Base-by-base conservation (phyloP, 1,139 yeast species). In the Fermentozyma sake region DNA sequence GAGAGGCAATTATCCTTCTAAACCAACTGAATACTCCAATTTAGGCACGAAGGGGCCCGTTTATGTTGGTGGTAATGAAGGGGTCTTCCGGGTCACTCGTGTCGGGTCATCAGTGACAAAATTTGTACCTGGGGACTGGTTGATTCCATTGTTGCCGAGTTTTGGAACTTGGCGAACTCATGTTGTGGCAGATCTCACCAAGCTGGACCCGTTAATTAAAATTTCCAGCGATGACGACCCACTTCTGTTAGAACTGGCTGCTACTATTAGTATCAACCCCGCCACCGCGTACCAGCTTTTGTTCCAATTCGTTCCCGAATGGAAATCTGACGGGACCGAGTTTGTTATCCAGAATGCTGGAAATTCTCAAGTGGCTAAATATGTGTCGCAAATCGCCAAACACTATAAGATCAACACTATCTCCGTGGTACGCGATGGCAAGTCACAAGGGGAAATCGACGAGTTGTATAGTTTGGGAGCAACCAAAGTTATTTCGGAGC, bases 41-140 rank as follows among this genome's bases (percentile, higher is more conserved):
- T 55, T 55, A 38, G 53, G 59, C 13, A 33, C 39, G 3, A 55
- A 55, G 30, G 58, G 59, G 13, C 21, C 26, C 19, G 46, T 57
- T 4, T 61, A 62, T 22, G 61, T 66, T 7, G 59, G 64, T 26
- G 72, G 72, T 19, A 65, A 58, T 34, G 67, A 60, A 37, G 65
- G 64, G 5, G 44, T 52, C 4, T 56, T 46, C 33, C 45, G 50
- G 27, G 46, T 60, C n/a, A 32, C 45, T 17, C 40, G 42, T 16
- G 42, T 50, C 4, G 65, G 64, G 9, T 16, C 38, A 3, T 40
- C 33, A 9, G 47, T 55, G 11, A 23, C 33, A 9, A 31, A 33
- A 13, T 54, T 46, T 34, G 26, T 34, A 13, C 42, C 36, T 9
- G 63, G 62, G 4, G 63, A 59, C 38, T 44, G 56, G 48, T 62